Conservation (phyloP, 2,329 filamentous ascomycete genomes). For the Cryphonectria japonica region DNA sequence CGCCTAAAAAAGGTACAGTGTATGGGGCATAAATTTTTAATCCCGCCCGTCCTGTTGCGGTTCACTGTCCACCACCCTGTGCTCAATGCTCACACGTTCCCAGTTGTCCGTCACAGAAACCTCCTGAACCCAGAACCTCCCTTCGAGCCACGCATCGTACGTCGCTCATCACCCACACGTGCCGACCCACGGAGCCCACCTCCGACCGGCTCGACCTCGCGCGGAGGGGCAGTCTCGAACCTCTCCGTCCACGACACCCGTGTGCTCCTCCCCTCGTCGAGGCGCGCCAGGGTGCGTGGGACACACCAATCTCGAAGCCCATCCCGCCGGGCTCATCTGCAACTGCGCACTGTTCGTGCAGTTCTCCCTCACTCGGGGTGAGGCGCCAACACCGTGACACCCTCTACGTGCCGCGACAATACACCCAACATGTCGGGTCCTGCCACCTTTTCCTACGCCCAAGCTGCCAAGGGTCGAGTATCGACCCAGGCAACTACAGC, state of each 20-base stretch:
- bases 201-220: constrained; percentile 14
- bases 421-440: constrained; percentile 52
- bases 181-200: constrained; percentile 7
- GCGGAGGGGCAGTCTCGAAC: constrained; percentile 15
- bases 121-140: background rate
- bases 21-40: constrained; percentile 19
- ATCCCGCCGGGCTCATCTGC: constrained; percentile 24
- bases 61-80: background rate
- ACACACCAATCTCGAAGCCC: constrained; percentile 21
- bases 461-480: constrained; percentile 83
- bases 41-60: constrained; percentile 12
- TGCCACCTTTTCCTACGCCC: constrained; percentile 86
- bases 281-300: constrained; percentile 28
- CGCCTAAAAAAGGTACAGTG: constrained; percentile 21
- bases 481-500: constrained; percentile 45
- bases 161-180: constrained; percentile 13
- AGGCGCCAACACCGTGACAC: constrained; percentile 20
- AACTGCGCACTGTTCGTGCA: constrained; percentile 24
- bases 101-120: background rate
- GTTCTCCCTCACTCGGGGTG: constrained; percentile 20
- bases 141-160: constrained; percentile 13
- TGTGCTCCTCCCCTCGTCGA: constrained; percentile 26
- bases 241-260: constrained; percentile 20
- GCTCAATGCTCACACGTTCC: constrained; percentile 19
- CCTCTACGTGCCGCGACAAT: constrained; percentile 13